These are phyloP conservation scores for Penicillium manginii DNA, from an alignment of 495 filamentous ascomycete species.

Conservation along the genomic window DNA sequence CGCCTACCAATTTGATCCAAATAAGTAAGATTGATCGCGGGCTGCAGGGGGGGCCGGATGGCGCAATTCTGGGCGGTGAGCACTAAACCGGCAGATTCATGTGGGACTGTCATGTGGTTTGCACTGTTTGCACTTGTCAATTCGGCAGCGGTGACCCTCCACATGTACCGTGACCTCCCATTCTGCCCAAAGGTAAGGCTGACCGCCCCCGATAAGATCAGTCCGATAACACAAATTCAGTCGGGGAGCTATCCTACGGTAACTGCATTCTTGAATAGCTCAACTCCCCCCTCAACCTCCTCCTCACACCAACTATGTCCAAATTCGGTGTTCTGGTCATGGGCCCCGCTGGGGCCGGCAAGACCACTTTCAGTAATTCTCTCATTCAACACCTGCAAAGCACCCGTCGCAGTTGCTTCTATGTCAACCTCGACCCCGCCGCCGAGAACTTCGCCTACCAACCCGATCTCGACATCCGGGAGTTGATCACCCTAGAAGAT, in stretches of 20 bases:
- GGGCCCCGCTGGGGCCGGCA: conserved; percentile 88
- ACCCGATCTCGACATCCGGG: conserved; percentile 95
- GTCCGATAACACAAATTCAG: conserved; percentile 2
- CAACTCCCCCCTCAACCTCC: not conserved
- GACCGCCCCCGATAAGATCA: conserved; percentile 9
- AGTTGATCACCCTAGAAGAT: conserved; percentile 93
- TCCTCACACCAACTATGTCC: conserved; percentile 56
- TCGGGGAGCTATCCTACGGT: too few relatives aligned
- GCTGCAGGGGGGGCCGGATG: conserved; percentile 2
- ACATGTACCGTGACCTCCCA: not conserved
- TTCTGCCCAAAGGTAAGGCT: too few relatives aligned
- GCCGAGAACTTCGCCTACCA: conserved; percentile 90
- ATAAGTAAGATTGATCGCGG: not conserved
- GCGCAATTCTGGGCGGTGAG: conserved; percentile 21
- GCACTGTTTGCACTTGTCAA: not conserved
- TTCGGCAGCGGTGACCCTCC: not conserved
- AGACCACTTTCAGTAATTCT: conserved; percentile 93
- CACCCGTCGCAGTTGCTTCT: conserved; percentile 88
- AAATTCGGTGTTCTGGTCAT: conserved; percentile 94
- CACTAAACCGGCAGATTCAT: not conserved
- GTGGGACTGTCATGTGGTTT: not conserved
- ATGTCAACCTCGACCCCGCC: conserved; percentile 97
- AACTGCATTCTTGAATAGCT: not conserved
- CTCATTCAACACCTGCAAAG: conserved; percentile 89
- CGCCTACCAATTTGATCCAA: too few relatives aligned